phyloP scores from a whole-genome alignment of 768 basidiomycete species.

The Lactarius sp. region DNA sequence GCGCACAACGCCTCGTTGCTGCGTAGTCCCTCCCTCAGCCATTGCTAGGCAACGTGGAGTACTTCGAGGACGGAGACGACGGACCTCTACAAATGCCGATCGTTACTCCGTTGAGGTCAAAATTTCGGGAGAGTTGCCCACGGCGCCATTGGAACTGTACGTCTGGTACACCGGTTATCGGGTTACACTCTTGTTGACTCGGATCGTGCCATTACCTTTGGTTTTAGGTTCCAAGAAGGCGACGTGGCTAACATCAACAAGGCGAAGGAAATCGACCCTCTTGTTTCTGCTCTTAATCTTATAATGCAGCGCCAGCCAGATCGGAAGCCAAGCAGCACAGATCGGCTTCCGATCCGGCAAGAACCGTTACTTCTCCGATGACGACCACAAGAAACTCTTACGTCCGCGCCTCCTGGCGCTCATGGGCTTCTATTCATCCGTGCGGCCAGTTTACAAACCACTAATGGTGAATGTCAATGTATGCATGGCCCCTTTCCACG shows the following conservation, averaged over 20 bases:
- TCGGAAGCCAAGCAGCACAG: conserved; percentile 48
- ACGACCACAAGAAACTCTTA: conserved; percentile 28
- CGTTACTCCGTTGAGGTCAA: conserved; percentile 39
- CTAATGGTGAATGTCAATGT: conserved; percentile 53
- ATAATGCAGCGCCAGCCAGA: conserved; percentile 54
- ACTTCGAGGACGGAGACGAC: conserved; percentile 39
- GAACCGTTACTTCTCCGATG: conserved; percentile 60
- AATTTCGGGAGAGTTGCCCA: conserved; percentile 31
- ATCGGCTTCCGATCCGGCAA: conserved; percentile 56
- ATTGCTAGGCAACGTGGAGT: conserved; percentile 33
- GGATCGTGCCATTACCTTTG: background rate
- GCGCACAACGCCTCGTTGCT: conserved; percentile 40
- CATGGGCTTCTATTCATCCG: conserved; percentile 49
- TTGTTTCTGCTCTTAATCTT: conserved; percentile 65
- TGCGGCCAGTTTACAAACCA: conserved; percentile 43
- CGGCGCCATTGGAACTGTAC: conserved; percentile 33
- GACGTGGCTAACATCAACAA: conserved; percentile 43
- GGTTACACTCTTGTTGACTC: background rate
- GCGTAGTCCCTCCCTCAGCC: conserved; percentile 37
- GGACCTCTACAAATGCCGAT: conserved; percentile 36
- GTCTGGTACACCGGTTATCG: conserved; percentile 21
- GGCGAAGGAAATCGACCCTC: conserved; percentile 49
- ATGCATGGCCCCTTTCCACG: conserved; percentile 51
- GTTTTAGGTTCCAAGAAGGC: conserved; percentile 55
- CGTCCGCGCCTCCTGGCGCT: conserved; percentile 40